Base-by-base conservation (phyloP, 257 asterid species). In the Dorcoceras hygrometricum region DNA sequence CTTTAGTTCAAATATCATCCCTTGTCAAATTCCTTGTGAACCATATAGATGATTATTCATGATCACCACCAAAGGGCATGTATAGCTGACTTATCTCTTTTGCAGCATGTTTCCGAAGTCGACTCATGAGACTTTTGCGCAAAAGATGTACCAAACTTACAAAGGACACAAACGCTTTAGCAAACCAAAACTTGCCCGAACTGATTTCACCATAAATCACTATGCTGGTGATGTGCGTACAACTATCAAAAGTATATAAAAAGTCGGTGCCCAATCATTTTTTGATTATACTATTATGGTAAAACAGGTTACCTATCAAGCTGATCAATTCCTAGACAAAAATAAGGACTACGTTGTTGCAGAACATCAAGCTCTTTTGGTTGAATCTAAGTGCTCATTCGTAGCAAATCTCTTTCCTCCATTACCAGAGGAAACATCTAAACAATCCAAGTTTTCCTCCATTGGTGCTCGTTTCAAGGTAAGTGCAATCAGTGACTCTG, bases 81-180 rank as follows among this genome's bases (percentile, higher is more conserved):
- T 51, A 36, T 71, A 72, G 62, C 79, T 73, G 62, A 70, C 32
- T 75, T 28, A 48, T 72, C 69, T 74, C 64, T 77, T 66, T 71
- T 80, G 81, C 95, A 93, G 98, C 76, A 93, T 93, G 98, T 90
- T 93, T 70, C 98, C 98, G 28, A 93, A 86, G 82, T 83, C 98
- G 63, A 93, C 98, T 43, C 97, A 93, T 46, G 98, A 90, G 77
- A 93, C 98, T 24, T 89, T 90, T 71, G 93, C 97, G 16, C 96
- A 93, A 76, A 92, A 93, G 86, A 86, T 93, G 93, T 90, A 93
- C 81, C 98, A 93, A 85, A 89, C 96, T 19, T 93, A 86, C 70
- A 93, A 82, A 83, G 83, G 69, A 54, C 90, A 90, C 84, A 90
- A 86, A 70, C 93, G 98, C 58, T 93, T 93, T 73, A 90, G 87